Percentiles rank a stretch among this genome's conserved stretches.
Evolutionary conservation across 352 stramenopile species (phyloP).

Genomic region (Globisporangium paroecandrum): DNA sequence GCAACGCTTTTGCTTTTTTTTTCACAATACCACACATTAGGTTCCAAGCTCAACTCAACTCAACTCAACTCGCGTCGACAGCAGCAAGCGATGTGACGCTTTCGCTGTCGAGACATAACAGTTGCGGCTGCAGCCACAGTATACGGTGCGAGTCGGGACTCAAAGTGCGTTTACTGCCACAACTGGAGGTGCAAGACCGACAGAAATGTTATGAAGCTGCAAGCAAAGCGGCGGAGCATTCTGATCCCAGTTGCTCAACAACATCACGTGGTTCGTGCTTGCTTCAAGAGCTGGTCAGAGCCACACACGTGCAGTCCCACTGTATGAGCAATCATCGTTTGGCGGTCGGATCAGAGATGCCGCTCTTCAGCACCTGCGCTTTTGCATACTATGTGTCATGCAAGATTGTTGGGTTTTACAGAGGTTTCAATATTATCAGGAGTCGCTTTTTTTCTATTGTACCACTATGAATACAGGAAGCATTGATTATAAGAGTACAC

Average conservation of each 20-base stretch:
- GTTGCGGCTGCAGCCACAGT: background rate
- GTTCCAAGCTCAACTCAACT: background rate
- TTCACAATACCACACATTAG: too few species aligned
- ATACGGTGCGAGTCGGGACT: background rate
- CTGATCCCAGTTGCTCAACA: background rate
- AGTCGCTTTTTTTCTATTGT: too few species aligned
- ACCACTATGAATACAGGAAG: too few species aligned
- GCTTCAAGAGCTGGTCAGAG: slow-evolving; percentile 9
- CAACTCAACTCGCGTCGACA: slow-evolving; percentile 7
- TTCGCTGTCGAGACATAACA: background rate
- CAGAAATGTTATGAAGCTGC: background rate
- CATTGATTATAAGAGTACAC: too few species aligned
- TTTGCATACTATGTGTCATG: background rate
- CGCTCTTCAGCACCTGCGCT: background rate
- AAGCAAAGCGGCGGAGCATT: background rate
- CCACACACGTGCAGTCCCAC: background rate
- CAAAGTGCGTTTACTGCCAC: background rate
- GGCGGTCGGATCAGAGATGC: background rate
- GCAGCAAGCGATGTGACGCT: background rate
- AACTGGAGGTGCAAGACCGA: too few species aligned
- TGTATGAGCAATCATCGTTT: slow-evolving; percentile 11
- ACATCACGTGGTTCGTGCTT: background rate
- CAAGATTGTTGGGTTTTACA: background rate
- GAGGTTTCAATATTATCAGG: background rate
- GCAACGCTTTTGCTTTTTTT: too few species aligned